Percentiles rank a stretch among this genome's conserved stretches.
Conservation (phyloP, 192 early-diverging fungal genomes). For the Phycomyces blakesleeanus region DNA sequence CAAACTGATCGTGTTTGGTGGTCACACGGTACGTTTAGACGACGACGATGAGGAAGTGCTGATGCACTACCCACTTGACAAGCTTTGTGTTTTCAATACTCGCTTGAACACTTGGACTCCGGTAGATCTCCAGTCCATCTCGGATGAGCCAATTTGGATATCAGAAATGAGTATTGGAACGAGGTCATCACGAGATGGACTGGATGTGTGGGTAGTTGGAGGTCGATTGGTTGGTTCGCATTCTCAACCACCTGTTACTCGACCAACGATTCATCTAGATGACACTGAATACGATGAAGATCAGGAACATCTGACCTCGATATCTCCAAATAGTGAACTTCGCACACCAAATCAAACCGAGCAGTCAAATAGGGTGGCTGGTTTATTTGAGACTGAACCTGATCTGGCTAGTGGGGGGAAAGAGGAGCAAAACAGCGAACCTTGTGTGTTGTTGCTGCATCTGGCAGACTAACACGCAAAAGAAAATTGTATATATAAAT, state of each 20-base stretch:
- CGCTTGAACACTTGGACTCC: slow-evolving; percentile 16
- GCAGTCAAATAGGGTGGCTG: not conserved
- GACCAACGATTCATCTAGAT: not conserved
- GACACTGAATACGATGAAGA: not conserved
- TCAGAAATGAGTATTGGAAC: slow-evolving; percentile 17
- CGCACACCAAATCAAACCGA: not conserved
- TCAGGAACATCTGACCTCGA: too few species aligned
- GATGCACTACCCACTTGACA: slow-evolving; percentile 21
- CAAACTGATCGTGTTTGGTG: slow-evolving; percentile 35
- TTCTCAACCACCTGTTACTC: not conserved
- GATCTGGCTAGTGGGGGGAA: not conserved
- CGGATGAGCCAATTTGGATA: slow-evolving; percentile 11
- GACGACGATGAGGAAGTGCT: slow-evolving; percentile 23
- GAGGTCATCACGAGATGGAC: too few species aligned
- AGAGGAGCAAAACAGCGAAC: not conserved
- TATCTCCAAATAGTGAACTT: not conserved
- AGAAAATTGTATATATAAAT: not conserved
- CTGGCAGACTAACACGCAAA: not conserved
- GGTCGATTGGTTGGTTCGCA: not conserved
- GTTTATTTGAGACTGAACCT: slow-evolving; percentile 8
- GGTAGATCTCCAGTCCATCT: not conserved
- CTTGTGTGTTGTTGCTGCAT: not conserved
- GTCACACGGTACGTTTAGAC: slow-evolving; percentile 26
- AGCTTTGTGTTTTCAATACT: slow-evolving; percentile 20
- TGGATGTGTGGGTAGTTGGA: not conserved